Percentiles rank a stretch among this genome's conserved stretches.
Conservation (phyloP, 495 filamentous ascomycete species). For the Achaetomiella virescens region DNA sequence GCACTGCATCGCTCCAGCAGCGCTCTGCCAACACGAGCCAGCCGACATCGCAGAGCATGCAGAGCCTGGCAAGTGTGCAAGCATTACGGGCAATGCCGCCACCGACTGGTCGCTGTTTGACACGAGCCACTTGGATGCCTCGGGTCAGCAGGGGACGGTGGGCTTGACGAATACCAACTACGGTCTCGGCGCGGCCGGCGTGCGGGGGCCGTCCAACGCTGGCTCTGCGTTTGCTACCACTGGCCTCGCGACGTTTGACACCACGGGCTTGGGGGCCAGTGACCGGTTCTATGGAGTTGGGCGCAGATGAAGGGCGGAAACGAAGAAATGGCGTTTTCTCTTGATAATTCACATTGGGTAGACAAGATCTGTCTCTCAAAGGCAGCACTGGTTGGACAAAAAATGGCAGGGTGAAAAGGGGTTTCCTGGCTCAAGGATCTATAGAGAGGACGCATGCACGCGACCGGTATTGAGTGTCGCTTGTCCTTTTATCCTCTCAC, state of each 20-base stretch:
- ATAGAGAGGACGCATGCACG: no score
- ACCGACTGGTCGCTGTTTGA: conserved; percentile 36
- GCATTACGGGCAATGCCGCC: conserved; percentile 18
- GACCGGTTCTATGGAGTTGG: conserved; percentile 22
- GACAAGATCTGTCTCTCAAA: no score
- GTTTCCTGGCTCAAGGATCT: no score
- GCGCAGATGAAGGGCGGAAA: conserved; percentile 10
- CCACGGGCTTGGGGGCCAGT: conserved; percentile 16
- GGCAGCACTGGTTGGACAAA: not conserved
- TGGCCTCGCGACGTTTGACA: conserved; percentile 22
- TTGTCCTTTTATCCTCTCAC: no score
- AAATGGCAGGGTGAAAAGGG: not conserved
- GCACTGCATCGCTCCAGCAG: conserved; percentile 14
- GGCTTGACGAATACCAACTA: conserved; percentile 20
- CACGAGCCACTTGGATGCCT: conserved; percentile 31
- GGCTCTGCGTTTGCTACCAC: conserved; percentile 17
- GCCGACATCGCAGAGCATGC: conserved; percentile 20
- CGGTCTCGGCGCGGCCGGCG: conserved; percentile 12
- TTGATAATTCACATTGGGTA: no score
- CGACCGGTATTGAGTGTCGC: no score
- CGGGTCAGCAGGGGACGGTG: conserved; percentile 23
- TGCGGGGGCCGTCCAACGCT: conserved; percentile 15
- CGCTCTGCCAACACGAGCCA: conserved; percentile 21
- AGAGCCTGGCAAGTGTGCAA: conserved; percentile 20
- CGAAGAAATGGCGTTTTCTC: no score